Evolutionary conservation across 345 rosid genomes (phyloP), one percentile per base, ranked within the genome.

Genomic region (Triadica sebifera): DNA sequence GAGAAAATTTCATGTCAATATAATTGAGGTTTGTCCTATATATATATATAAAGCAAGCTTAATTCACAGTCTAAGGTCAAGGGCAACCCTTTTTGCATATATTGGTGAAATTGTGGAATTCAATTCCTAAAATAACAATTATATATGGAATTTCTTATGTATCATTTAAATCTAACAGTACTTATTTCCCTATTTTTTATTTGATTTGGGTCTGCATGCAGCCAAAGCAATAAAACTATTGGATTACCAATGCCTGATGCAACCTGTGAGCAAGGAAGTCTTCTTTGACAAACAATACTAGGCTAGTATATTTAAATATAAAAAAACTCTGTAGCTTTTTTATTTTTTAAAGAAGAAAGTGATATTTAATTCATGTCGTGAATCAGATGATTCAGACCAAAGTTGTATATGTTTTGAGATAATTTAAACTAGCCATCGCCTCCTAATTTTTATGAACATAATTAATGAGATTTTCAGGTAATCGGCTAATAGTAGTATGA

Each of bases 331-430:
- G 2, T 29, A 29, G 2, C 2, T 29, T 29, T 29, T 29, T n/a
- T n/a, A n/a, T n/a, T 2, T 29, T 29, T 29, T 29, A 29, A 29
- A 29, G 34, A 29, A 29, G 34, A 29, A 29, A 29, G 34, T 29
- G 34, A 29, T 59, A 57, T 76, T 76, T 67, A 78, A 65, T 70
- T 41, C 22, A 71, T 74, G 81, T 76, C 79, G 84, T 84, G 82
- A 78, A 75, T 83, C 84, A 81, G 59, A 68, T 78, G 84, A 47
- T 69, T 58, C 72, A 38, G 49, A 49, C 41, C 37, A 55, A 37
- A 45, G 47, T 43, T 43, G 8, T 43, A 41, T 41, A 10, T 43
- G 6, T 29, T 29, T 43, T 37, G 29, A 41, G 49, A 64, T 43
- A 41, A 64, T 39, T 69, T 52, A 69, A 67, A 52, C 43, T 50